A percentile compares a stretch with the other conserved stretches of the same genome.
These are phyloP conservation scores for Gentiana macrophylla DNA, from an alignment of 257 asterid species.

Conservation along the genomic window DNA sequence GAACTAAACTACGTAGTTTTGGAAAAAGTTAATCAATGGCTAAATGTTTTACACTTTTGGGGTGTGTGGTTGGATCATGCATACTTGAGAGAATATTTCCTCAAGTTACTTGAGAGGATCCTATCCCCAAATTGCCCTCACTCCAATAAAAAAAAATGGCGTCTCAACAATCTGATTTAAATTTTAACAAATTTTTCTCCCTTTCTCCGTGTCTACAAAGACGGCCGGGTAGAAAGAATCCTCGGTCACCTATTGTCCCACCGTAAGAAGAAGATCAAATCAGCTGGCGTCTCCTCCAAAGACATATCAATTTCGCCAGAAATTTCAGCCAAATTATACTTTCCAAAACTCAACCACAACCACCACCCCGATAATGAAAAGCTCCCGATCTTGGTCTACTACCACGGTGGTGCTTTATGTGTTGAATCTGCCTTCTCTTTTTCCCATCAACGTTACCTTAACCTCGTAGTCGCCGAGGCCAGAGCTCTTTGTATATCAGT, in stretches of 20 bases:
- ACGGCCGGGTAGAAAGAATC: slow-evolving; percentile 23
- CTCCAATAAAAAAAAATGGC: too few species aligned
- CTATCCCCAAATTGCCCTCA: too few species aligned
- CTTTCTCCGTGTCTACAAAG: slow-evolving; percentile 16
- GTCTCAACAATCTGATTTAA: neutral
- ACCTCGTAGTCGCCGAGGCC: slow-evolving; percentile 8
- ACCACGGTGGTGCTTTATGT: slow-evolving; percentile 22
- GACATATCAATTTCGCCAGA: slow-evolving; percentile 20
- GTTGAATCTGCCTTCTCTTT: slow-evolving; percentile 22
- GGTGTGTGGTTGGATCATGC: too few species aligned
- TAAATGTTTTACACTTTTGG: too few species aligned
- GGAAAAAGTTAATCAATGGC: too few species aligned
- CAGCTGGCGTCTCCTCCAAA: slow-evolving; percentile 21
- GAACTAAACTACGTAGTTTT: too few species aligned
- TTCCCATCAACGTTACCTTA: slow-evolving; percentile 15
- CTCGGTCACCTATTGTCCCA: slow-evolving; percentile 14
- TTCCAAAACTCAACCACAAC: slow-evolving; percentile 7
- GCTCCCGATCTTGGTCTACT: slow-evolving; percentile 24
- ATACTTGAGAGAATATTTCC: too few species aligned
- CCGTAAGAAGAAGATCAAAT: slow-evolving; percentile 13
- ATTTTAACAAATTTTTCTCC: slow-evolving; percentile 12
- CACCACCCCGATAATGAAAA: slow-evolving; percentile 2
- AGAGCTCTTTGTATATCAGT: slow-evolving; percentile 15
- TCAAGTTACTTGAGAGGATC: too few species aligned
- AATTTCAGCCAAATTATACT: slow-evolving; percentile 25